Evolutionary conservation across 2,329 filamentous ascomycete genomes (phyloP), one percentile per base, ranked within the genome.

Genomic region (Aspergillus novoparasiticus): DNA sequence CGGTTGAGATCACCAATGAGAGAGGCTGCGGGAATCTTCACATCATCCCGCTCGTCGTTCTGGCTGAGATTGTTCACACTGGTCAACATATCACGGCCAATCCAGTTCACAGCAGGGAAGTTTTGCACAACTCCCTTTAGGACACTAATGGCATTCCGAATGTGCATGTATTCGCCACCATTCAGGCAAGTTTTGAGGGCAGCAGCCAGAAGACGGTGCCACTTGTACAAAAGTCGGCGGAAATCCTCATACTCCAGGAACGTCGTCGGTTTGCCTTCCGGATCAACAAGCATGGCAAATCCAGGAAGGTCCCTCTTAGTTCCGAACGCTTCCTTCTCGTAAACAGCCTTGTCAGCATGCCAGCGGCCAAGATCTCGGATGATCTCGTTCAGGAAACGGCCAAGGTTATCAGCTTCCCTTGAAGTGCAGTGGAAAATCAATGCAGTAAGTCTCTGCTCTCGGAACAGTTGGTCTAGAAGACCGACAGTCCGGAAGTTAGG

Each of bases 101-200:
- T 94, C 76, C 93, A 95, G 73, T 96, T 93, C 62, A 98, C 87
- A 19, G 89, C 90, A 4, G 95, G 96, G 83, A 97, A 99, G 71
- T 89, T 86, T 57, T 93, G 88, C 28, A 92, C 86, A 55, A 97
- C 85, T 12, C 87, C 86, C 75, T 95, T 96, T 63, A 99, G 83
- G 4, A 98, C 85, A 62, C 91, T 95, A 69, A 98, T 96, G 51
- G 93, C 93, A 75, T 99, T 99, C 60, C 94, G 89, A 74, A 98
- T 96, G 76, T 97, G 94, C 90, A 97, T 97, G 86, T 95, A 99
- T 78, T 98, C 94, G 36, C 87, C 89, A 32, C 90, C 90, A 21
- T 88, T 87, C 54, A 99, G 84, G 75, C 94, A 97, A 43, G 86
- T 86, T 75, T 93, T 94, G 60, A 99, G 82, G 2, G 94, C 92